A percentile compares a stretch with the other conserved stretches of the same genome.
Evolutionary conservation across 2,329 filamentous ascomycete genomes (phyloP).

Genomic region (Scedosporium apiospermum): DNA sequence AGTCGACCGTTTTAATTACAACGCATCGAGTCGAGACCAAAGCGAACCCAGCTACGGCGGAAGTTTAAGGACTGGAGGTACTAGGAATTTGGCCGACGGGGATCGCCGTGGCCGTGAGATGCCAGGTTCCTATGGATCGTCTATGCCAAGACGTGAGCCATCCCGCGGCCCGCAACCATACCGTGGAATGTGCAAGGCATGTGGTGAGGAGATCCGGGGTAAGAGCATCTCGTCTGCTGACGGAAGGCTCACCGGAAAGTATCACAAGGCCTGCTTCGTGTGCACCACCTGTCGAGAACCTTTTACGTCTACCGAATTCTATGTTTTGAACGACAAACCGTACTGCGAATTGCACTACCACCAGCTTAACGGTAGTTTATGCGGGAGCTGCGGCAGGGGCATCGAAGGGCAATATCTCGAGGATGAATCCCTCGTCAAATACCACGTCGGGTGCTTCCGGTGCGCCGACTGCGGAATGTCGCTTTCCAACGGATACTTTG

Average conservation of each 20-base stretch:
- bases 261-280: constrained; percentile 91
- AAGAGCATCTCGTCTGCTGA: constrained; percentile 94
- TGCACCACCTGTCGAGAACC: constrained; percentile 75
- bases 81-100: background rate
- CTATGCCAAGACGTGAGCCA: constrained; percentile 28
- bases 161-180: constrained; percentile 21
- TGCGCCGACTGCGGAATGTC: constrained; percentile 69
- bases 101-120: background rate
- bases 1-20: background rate
- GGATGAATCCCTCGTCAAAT: constrained; percentile 68
- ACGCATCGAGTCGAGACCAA: background rate
- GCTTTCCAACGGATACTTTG: constrained; percentile 80
- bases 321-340: constrained; percentile 77
- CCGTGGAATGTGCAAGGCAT: constrained; percentile 77
- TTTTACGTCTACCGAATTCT: constrained; percentile 84
- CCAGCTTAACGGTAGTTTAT: constrained; percentile 78
- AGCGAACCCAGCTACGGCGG: background rate
- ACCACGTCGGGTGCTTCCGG: constrained; percentile 78
- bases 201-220: constrained; percentile 66
- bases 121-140: constrained; percentile 11
- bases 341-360: constrained; percentile 94
- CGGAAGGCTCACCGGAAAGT: constrained; percentile 81
- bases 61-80: background rate
- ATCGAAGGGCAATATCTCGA: constrained; percentile 94
- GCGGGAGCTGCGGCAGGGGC: constrained; percentile 66